A percentile compares a stretch with the other conserved stretches of the same genome.
These are phyloP conservation scores for Tremellales sp. DNA, from an alignment of 1,284 basidiomycete genomes.

Conservation along the genomic window DNA sequence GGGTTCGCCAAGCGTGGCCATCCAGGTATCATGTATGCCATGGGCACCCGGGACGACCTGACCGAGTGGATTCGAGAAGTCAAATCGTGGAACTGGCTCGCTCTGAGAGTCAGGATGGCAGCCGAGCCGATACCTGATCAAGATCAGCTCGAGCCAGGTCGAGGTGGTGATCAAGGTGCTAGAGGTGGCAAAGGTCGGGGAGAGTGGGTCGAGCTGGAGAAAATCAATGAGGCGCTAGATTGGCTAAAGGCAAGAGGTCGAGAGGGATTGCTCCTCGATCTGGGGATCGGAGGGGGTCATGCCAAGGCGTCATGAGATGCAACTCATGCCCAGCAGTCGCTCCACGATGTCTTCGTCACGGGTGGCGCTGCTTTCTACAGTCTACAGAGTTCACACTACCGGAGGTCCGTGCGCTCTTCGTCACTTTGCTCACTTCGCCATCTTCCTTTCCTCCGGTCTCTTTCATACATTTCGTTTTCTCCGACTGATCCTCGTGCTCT, in stretches of 20 bases:
- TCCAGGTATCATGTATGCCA: slow-evolving; percentile 67
- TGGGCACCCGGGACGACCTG: slow-evolving; percentile 56
- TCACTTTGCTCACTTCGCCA: not conserved
- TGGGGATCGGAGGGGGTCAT: slow-evolving; percentile 57
- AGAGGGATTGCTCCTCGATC: slow-evolving; percentile 58
- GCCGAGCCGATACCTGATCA: slow-evolving; percentile 18
- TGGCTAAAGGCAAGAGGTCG: slow-evolving; percentile 59
- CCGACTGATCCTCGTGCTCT: too few species aligned
- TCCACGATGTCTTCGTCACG: not conserved
- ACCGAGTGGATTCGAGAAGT: slow-evolving; percentile 64
- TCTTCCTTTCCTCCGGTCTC: not conserved
- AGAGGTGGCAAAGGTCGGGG: slow-evolving; percentile 38
- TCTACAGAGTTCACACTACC: not conserved
- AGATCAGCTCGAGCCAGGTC: slow-evolving; percentile 29
- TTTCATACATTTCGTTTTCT: too few species aligned
- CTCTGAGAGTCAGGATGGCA: slow-evolving; percentile 59
- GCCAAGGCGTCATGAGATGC: slow-evolving; percentile 3
- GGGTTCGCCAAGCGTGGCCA: slow-evolving; percentile 71
- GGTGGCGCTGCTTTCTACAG: not conserved
- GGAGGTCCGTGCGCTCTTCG: too few species aligned
- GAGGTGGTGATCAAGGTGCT: slow-evolving; percentile 23
- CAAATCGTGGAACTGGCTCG: slow-evolving; percentile 73
- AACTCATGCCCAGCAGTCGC: not conserved
- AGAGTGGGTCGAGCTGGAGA: slow-evolving; percentile 58
- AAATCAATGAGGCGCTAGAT: slow-evolving; percentile 64